A percentile compares a stretch with the other conserved stretches of the same genome.
Conservation (phyloP, 1,284 basidiomycete species). For the Rugosomyces carneus region DNA sequence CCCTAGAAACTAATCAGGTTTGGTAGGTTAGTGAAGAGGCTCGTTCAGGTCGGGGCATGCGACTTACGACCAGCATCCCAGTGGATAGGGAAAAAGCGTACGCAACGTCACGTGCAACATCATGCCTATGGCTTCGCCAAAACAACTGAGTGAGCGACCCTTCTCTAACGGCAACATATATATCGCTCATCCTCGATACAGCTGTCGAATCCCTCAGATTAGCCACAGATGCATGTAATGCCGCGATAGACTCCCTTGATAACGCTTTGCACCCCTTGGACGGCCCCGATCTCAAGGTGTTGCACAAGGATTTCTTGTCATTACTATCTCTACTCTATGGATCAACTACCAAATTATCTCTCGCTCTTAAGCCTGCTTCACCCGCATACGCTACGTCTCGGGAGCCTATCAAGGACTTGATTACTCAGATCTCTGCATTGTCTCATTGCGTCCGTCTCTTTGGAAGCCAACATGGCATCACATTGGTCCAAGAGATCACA, state of each 20-base stretch:
- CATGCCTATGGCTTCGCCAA: conserved; percentile 6
- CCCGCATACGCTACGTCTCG: conserved; percentile 52
- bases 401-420: conserved; percentile 52
- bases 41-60: conserved; percentile 12
- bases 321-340: conserved; percentile 58
- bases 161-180: background rate
- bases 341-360: conserved; percentile 56
- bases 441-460: conserved; percentile 55
- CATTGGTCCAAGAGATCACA: conserved; percentile 46
- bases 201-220: conserved; percentile 29
- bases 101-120: background rate
- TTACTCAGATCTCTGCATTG: conserved; percentile 46
- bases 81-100: background rate
- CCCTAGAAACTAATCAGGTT: conserved; percentile 11
- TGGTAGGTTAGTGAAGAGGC: background rate
- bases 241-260: conserved; percentile 31
- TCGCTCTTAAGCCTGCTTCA: conserved; percentile 56
- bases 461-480: conserved; percentile 42
- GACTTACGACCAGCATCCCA: conserved; percentile 25
- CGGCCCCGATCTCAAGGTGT: conserved; percentile 28
- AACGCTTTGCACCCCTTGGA: conserved; percentile 14
- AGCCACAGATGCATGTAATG: conserved; percentile 38
- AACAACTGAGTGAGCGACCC: conserved; percentile 14
- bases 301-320: conserved; percentile 54
- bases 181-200: conserved; percentile 13